These are phyloP conservation scores for Mallotus nudiflorus DNA, from an alignment of 345 rosid genomes.

Conservation along the genomic window DNA sequence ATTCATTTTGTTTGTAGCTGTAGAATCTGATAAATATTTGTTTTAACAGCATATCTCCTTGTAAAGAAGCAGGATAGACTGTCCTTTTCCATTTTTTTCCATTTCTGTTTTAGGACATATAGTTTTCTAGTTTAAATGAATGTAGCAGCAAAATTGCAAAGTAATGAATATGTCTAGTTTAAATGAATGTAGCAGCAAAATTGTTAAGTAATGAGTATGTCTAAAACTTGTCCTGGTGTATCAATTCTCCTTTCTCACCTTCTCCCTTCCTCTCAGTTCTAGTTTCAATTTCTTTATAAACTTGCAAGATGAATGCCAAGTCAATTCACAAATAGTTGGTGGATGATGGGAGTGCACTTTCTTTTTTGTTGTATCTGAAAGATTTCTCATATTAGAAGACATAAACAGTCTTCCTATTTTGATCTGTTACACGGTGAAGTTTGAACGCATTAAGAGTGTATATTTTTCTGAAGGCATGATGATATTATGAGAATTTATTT, in stretches of 20 bases:
- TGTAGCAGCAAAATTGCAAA: constrained; percentile 33
- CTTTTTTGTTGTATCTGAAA: not conserved
- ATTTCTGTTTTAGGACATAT: constrained; percentile 25
- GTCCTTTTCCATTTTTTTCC: not conserved
- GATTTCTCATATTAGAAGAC: not conserved
- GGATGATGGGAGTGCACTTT: not conserved
- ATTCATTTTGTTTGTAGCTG: constrained; percentile 36
- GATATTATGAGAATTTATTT: not conserved
- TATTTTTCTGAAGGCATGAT: not conserved
- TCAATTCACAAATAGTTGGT: constrained; percentile 8
- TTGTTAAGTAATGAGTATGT: constrained; percentile 11
- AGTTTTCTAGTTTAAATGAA: constrained; percentile 29
- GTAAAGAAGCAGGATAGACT: constrained; percentile 36
- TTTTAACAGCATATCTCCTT: constrained; percentile 23
- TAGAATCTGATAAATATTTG: constrained; percentile 34
- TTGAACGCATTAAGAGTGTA: not conserved
- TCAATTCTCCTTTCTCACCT: not conserved
- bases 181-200: too few relatives aligned
- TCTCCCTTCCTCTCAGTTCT: not conserved
- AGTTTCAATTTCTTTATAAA: not conserved
- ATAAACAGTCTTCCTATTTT: not conserved
- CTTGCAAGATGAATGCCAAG: not conserved
- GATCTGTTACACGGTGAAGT: not conserved
- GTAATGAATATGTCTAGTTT: constrained; percentile 19
- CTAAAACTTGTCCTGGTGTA: constrained; percentile 6